Percentiles rank a stretch among this genome's conserved stretches.
These are phyloP conservation scores for Tilletia caries DNA, from an alignment of 1,284 basidiomycete species.

Conservation along the genomic window DNA sequence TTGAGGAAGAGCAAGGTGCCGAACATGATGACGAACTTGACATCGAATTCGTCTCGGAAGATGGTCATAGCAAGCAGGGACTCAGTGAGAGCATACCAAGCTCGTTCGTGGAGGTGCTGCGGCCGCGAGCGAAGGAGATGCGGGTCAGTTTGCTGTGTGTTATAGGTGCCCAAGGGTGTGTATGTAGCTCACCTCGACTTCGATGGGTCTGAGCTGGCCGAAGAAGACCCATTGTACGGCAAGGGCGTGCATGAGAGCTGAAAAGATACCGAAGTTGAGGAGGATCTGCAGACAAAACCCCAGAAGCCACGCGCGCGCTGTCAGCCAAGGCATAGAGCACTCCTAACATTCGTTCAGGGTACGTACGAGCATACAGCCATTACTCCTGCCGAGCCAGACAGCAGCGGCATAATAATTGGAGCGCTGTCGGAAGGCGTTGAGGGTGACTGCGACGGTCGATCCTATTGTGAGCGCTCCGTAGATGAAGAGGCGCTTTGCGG, in stretches of 20 bases:
- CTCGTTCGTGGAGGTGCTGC: conserved; percentile 81
- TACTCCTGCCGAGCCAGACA: conserved; percentile 87
- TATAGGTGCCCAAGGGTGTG: neutral
- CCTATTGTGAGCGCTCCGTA: conserved; percentile 38
- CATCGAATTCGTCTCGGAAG: conserved; percentile 71
- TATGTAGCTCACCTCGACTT: conserved; percentile 72
- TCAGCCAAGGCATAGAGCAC: no score
- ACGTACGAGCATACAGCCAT: conserved; percentile 56
- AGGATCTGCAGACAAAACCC: conserved; percentile 71
- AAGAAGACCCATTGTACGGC: conserved; percentile 85
- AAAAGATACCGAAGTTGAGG: conserved; percentile 83
- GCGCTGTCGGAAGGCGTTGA: conserved; percentile 73
- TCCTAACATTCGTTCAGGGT: no score
- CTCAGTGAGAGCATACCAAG: conserved; percentile 97
- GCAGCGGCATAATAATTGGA: conserved; percentile 92
- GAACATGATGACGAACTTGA: conserved; percentile 88
- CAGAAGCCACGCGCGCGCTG: conserved; percentile 10
- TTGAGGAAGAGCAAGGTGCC: conserved; percentile 88
- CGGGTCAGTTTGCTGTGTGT: neutral
- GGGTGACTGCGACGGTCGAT: conserved; percentile 30
- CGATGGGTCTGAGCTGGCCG: conserved; percentile 77
- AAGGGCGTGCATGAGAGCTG: conserved; percentile 72
- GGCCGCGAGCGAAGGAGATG: neutral
- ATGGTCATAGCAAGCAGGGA: conserved; percentile 92
- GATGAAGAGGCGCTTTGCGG: conserved; percentile 5